Evolutionary conservation across 257 asterid genomes (phyloP), one percentile per base, ranked within the genome.

Genomic region (Salvia hispanica): DNA sequence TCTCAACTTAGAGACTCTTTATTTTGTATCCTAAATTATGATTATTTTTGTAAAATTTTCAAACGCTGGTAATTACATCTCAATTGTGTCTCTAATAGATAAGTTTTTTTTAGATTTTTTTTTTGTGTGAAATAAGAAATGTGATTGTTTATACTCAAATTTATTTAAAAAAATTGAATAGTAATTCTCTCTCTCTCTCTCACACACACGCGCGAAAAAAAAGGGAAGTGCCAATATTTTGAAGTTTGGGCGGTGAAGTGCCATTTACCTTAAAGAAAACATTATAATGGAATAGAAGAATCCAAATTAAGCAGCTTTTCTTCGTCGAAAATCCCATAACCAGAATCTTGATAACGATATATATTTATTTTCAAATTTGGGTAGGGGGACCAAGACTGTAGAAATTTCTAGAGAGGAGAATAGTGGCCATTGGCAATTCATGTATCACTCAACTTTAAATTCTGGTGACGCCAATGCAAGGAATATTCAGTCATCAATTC

Each of bases 381-480:
- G 42, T 31, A 55, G 18, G 60, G 2, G 59, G 61, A 31, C 39
- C 67, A 13, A 50, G 36, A 54, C 31, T 61, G 47, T 14, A 50
- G 69, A 51, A 50, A 61, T 33, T 62, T 71, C 34, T 43, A 51
- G 65, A 28, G 56, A 59, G 16, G 53, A 39, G 14, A 37, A 21
- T 40, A 15, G 61, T 65, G 40, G 60, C 9, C 31, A 65, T 65
- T 34, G 58, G 13, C 31, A 25, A 47, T 14, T 3, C 31, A 47
- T 7, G 0, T 9, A 59, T 11, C 34, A 59, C 15, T 34, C 33
- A 43, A 58, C 8, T 58, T 36, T 36, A 16, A 18, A 45, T 47
- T 14, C 56, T 55, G 51, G 40, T 69, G 45, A 69, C 43, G 58
- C 60, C 16, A 53, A 70, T 60, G 16, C 48, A 70, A 59, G 53